Evolutionary conservation across 78 protist species (phyloP), one percentile per base, ranked within the genome.

Genomic region (Dictyostelium purpureum): DNA sequence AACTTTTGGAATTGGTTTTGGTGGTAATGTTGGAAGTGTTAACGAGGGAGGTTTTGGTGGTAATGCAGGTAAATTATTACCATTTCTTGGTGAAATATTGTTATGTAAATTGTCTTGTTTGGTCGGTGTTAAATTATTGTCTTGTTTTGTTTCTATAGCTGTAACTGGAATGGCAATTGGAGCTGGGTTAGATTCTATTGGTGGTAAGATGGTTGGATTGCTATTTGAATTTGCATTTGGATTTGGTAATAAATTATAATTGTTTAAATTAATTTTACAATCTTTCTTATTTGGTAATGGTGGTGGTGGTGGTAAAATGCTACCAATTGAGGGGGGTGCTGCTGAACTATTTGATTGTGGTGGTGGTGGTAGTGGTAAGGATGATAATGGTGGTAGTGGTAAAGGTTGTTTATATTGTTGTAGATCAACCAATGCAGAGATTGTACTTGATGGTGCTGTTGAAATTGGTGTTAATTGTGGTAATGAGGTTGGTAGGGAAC

Each of bases 1-100:
- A 45, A 73, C 45, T 28, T 73, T 73, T 75, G 66, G 66, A 52
- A 51, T 75, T 52, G 74, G 81, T 75, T 75, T 75, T 51, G 79
- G 81, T 16, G 66, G 52, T 71, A 43, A 71, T 11, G 18, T 63
- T 16, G 66, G 52, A 43, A 43, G 43, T 11, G 18, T n/a, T 45
- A 69, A 42, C 11, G 76, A 40, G 0, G 76, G 76, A 31, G 76
- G 76, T n/a, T 69, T 69, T 18, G 76, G 52, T 7, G 76, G 76
- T 18, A 69, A 24, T 4, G n/a, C n/a, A 31, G 76, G 76, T 24
- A 69, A 42, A 40, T 37, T n/a, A 40, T 12, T 19, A 19, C 14
- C n/a, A 21, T 18, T n/a, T 69, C 33, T 69, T 69, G 76, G 76
- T 35, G 76, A 69, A 38, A 69, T 21, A 38, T 12, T 33, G 31